phyloP scores from a whole-genome alignment of 345 rosid genomes.

The Aquilaria malaccensis region DNA sequence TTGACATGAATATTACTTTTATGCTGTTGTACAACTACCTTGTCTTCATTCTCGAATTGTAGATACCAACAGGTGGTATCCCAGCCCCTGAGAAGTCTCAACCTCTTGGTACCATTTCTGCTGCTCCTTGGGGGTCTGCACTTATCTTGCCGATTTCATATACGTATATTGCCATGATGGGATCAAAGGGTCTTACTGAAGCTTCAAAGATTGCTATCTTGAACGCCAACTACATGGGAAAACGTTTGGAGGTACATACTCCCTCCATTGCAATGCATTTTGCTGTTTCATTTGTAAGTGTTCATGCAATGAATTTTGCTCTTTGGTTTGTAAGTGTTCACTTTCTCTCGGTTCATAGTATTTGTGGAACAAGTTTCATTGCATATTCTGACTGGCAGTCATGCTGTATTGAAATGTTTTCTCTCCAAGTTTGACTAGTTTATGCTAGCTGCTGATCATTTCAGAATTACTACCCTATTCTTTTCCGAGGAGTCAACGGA shows the following conservation, averaged over 20 bases:
- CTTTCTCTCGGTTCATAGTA: no score
- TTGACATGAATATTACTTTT: background rate
- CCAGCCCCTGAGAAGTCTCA: slow-evolving; percentile 64
- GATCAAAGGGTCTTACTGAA: slow-evolving; percentile 87
- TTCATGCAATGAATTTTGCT: slow-evolving; percentile 1
- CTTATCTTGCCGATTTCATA: slow-evolving; percentile 96
- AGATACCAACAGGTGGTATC: slow-evolving; percentile 82
- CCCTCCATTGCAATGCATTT: slow-evolving; percentile 13
- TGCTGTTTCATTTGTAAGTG: background rate
- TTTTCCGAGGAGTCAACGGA: slow-evolving; percentile 95
- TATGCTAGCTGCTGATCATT: slow-evolving; percentile 8
- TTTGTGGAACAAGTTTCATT: no score
- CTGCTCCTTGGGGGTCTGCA: slow-evolving; percentile 99
- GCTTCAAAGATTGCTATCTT: slow-evolving; percentile 94
- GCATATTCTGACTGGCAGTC: no score
- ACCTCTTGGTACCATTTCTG: slow-evolving; percentile 87
- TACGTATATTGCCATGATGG: slow-evolving; percentile 98
- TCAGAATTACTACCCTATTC: slow-evolving; percentile 78
- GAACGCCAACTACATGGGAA: slow-evolving; percentile 99
- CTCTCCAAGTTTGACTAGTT: background rate
- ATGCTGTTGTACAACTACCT: slow-evolving; percentile 9
- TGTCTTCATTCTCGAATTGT: slow-evolving; percentile 6
- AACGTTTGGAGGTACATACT: slow-evolving; percentile 76
- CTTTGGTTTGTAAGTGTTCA: background rate
- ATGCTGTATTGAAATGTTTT: no score